Conservation (phyloP, 345 rosid species). For the Erucastrum elatum region DNA sequence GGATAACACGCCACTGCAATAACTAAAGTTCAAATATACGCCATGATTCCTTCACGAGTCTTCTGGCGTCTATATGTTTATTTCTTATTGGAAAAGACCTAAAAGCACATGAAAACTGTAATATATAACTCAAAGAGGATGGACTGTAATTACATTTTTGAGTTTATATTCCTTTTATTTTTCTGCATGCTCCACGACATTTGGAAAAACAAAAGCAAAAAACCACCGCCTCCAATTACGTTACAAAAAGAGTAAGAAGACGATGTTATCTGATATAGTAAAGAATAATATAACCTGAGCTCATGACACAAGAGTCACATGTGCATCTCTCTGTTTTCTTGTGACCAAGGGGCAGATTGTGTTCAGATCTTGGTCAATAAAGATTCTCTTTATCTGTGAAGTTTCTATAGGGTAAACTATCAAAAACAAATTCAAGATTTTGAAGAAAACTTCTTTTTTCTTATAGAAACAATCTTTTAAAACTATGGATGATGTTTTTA, state of each 20-base stretch:
- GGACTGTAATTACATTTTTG: background rate
- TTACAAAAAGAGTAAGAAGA: background rate
- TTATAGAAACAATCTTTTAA: background rate
- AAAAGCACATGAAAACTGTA: background rate
- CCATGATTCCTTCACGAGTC: background rate
- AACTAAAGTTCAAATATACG: background rate
- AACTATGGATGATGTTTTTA: background rate
- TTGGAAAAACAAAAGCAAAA: background rate
- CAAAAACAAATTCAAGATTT: background rate
- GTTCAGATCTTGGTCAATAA: slow-evolving; percentile 21
- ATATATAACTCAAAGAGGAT: background rate
- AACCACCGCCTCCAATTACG: background rate
- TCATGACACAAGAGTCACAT: slow-evolving; percentile 18
- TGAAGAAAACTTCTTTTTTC: background rate
- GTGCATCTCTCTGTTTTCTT: slow-evolving; percentile 31
- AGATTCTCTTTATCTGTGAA: slow-evolving; percentile 12
- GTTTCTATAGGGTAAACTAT: slow-evolving; percentile 1
- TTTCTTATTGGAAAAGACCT: background rate
- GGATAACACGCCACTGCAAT: background rate
- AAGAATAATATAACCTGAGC: slow-evolving; percentile 17
- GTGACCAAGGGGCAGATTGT: slow-evolving; percentile 10
- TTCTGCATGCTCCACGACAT: background rate
- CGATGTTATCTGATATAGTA: background rate
- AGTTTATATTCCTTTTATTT: background rate
- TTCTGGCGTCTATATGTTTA: background rate